These are phyloP conservation scores for Macadamia tetraphylla DNA, from an alignment of 164 flowering plant genomes.

Conservation along the genomic window DNA sequence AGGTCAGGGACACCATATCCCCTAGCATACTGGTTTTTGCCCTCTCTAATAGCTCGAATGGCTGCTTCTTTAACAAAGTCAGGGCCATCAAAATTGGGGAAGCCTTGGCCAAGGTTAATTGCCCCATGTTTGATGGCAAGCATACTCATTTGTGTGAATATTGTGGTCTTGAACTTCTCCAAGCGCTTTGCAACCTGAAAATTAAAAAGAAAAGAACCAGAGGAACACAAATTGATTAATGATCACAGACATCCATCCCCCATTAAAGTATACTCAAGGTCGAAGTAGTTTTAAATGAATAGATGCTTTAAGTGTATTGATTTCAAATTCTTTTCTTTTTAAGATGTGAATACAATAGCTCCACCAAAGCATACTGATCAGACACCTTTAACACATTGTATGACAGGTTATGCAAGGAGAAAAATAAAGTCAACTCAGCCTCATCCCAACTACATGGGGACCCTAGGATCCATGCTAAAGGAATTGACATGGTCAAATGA, in stretches of 20 bases:
- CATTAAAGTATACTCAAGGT: too few relatives aligned
- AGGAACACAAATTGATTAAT: too few relatives aligned
- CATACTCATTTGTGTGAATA: conserved; percentile 93
- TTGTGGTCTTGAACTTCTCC: conserved; percentile 96
- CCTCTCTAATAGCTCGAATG: conserved; percentile 80
- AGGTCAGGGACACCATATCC: conserved; percentile 90
- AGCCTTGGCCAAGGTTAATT: conserved; percentile 96
- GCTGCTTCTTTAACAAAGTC: conserved; percentile 98
- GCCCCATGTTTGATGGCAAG: conserved; percentile 94
- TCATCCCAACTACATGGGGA: not conserved
- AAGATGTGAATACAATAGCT: not conserved
- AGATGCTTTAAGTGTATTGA: too few relatives aligned
- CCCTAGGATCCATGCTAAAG: not conserved
- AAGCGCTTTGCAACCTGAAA: conserved; percentile 86
- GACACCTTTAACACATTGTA: not conserved
- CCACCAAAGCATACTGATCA: not conserved
- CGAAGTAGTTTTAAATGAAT: too few relatives aligned
- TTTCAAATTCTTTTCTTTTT: too few relatives aligned
- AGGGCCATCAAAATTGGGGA: conserved; percentile 98
- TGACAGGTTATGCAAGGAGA: not conserved
- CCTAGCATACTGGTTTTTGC: conserved; percentile 95
- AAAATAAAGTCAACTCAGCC: not conserved
- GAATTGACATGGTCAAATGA: not conserved
- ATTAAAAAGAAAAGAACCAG: not conserved
- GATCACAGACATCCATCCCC: too few relatives aligned